Percentiles rank a stretch among this genome's conserved stretches.
These are phyloP conservation scores for Lipomyces spencermartinsiae DNA, from an alignment of 805 yeast species.

Conservation along the genomic window DNA sequence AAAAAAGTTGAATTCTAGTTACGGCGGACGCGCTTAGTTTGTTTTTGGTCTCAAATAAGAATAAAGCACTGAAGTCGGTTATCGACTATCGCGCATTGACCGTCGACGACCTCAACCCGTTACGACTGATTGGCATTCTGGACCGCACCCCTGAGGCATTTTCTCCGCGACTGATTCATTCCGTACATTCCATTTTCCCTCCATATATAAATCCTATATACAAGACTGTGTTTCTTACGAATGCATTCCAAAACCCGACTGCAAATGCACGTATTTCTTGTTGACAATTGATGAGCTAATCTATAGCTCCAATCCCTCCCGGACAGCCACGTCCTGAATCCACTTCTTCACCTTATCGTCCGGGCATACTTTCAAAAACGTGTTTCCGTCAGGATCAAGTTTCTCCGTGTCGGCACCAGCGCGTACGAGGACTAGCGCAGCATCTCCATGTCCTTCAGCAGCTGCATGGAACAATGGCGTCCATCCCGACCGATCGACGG, in stretches of 20 bases:
- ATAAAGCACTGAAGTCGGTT: too few relatives aligned
- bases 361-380: conserved; percentile 61
- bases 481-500: conserved; percentile 77
- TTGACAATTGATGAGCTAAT: neutral
- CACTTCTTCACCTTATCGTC: conserved; percentile 57
- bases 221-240: neutral
- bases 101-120: too few relatives aligned
- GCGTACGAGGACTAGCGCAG: conserved; percentile 63
- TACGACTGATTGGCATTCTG: too few relatives aligned
- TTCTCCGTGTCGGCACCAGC: conserved; percentile 68
- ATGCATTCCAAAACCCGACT: neutral
- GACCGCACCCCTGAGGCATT: too few relatives aligned
- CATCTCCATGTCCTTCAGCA: conserved; percentile 87
- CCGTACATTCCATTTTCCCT: neutral
- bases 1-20: too few relatives aligned
- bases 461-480: conserved; percentile 88
- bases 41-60: too few relatives aligned
- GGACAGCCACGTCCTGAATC: conserved; percentile 27
- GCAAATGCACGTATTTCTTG: neutral
- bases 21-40: too few relatives aligned
- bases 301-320: conserved; percentile 26
- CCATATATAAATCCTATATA: neutral
- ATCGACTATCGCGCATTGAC: too few relatives aligned
- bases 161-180: neutral
- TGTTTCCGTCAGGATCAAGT: conserved; percentile 59